Conservation (phyloP, 495 filamentous ascomycete species). For the Penicillium silybi region DNA sequence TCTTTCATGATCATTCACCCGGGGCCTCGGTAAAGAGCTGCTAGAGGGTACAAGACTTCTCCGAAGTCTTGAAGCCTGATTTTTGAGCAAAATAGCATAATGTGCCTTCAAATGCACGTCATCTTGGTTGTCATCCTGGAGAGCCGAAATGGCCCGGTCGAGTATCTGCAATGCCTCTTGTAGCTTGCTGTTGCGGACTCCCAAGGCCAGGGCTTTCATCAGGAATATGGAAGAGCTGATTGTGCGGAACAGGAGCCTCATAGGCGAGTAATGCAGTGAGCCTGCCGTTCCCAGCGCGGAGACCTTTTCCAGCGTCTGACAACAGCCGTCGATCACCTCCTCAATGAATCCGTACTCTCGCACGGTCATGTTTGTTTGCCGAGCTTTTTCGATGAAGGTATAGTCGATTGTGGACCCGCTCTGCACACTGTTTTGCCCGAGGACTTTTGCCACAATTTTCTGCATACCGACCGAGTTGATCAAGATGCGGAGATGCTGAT, state of each 20-base stretch:
- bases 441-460: conserved; percentile 28
- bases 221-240: conserved; percentile 38
- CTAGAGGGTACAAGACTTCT: conserved; percentile 10
- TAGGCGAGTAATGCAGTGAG: conserved; percentile 29
- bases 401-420: conserved; percentile 9
- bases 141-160: conserved; percentile 26
- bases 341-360: conserved; percentile 35
- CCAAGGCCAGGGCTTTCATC: conserved; percentile 38
- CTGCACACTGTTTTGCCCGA: conserved; percentile 9
- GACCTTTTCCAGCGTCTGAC: conserved; percentile 26
- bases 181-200: conserved; percentile 29
- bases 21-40: background rate
- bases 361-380: conserved; percentile 10
- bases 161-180: conserved; percentile 33
- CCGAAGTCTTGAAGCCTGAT: conserved; percentile 19
- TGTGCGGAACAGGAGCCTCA: conserved; percentile 36
- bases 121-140: conserved; percentile 30
- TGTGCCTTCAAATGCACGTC: conserved; percentile 35
- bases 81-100: conserved; percentile 34
- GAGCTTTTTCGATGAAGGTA: conserved; percentile 9
- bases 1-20: background rate
- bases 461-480: conserved; percentile 38
- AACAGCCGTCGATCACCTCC: conserved; percentile 36
- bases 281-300: conserved; percentile 2
- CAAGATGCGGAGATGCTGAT: conserved; percentile 36